These are phyloP conservation scores for Morella rubra DNA, from an alignment of 306 rosid genomes.

Conservation along the genomic window DNA sequence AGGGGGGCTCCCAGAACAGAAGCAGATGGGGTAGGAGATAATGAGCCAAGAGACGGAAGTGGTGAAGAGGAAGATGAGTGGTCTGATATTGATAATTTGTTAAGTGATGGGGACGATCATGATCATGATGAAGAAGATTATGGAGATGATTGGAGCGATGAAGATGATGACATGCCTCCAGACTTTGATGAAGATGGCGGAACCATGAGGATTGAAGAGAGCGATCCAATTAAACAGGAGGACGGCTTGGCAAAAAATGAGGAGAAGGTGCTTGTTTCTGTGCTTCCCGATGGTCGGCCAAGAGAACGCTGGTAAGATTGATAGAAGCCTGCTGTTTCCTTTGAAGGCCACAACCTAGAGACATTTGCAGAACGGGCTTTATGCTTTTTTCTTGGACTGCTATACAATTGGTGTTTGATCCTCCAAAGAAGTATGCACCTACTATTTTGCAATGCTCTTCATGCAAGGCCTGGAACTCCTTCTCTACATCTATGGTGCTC, in stretches of 20 bases:
- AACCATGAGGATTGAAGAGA: conserved; percentile 32
- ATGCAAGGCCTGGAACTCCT: not conserved
- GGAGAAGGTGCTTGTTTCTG: conserved; percentile 45
- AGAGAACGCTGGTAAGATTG: conserved; percentile 73
- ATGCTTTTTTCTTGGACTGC: conserved; percentile 22
- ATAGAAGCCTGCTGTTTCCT: conserved; percentile 3
- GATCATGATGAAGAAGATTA: conserved; percentile 24
- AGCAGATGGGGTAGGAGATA: conserved; percentile 33
- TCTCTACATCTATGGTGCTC: not conserved
- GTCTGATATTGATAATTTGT: conserved; percentile 53
- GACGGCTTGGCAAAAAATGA: conserved; percentile 24
- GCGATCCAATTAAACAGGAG: conserved; percentile 37
- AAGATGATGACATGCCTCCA: conserved; percentile 64
- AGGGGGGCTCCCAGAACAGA: conserved; percentile 38
- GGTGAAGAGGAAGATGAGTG: conserved; percentile 54
- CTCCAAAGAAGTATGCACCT: conserved; percentile 11
- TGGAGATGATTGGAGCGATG: conserved; percentile 64
- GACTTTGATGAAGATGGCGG: conserved; percentile 60
- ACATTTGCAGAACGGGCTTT: conserved; percentile 11
- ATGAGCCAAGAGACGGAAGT: conserved; percentile 41
- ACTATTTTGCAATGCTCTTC: conserved; percentile 24
- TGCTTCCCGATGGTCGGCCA: conserved; percentile 57
- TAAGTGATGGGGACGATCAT: conserved; percentile 33
- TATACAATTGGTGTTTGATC: conserved; percentile 24
- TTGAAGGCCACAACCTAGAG: not conserved